Evolutionary conservation across 768 basidiomycete species (phyloP), one percentile per base, ranked within the genome.

Genomic region (Lepiota brunneoincarnata): DNA sequence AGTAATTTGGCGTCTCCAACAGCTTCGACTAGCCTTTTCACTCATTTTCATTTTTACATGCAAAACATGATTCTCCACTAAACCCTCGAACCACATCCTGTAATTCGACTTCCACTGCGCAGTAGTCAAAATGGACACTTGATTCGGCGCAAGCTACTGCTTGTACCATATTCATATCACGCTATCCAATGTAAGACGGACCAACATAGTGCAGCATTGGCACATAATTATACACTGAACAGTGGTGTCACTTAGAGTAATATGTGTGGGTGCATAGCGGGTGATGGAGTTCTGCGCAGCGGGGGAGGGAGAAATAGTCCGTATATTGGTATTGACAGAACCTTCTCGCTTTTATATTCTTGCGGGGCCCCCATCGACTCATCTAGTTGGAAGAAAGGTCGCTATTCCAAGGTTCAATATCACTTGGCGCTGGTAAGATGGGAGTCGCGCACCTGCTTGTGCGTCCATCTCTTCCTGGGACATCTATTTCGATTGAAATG

Each of bases 331-430:
- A 10, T 31, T 31, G 31, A 9, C 31, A 10, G 31, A 31, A 9
- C 31, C 6, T 31, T 31, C 31, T 31, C 11, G 31, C 31, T 10
- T 9, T 10, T 31, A 9, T 31, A n/a, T 31, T 31, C 3, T 31
- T 31, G 31, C 7, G 31, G 31, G 7, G 31, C 4, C 4, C 31
- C 11, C 7, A 10, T 31, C 7, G 3, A 9, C 12, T 58, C 24
- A 54, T 78, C 67, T 80, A 64, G 84, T 87, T 11, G 84, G 83
- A 24, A 87, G 73, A 67, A 87, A 87, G 42, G 72, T 70, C 49
- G 82, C 84, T 84, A 58, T n/a, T 34, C 51, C 14, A 18, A 18
- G 15, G 34, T 40, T 35, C 17, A 53, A 55, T 12, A 35, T 54
- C 15, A 55, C 48, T 44, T 52, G 4, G 35, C 47, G 61, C 36